Percentiles rank a stretch among this genome's conserved stretches.
Evolutionary conservation across 768 basidiomycete species (phyloP).

Genomic region (Kwoniella pini): DNA sequence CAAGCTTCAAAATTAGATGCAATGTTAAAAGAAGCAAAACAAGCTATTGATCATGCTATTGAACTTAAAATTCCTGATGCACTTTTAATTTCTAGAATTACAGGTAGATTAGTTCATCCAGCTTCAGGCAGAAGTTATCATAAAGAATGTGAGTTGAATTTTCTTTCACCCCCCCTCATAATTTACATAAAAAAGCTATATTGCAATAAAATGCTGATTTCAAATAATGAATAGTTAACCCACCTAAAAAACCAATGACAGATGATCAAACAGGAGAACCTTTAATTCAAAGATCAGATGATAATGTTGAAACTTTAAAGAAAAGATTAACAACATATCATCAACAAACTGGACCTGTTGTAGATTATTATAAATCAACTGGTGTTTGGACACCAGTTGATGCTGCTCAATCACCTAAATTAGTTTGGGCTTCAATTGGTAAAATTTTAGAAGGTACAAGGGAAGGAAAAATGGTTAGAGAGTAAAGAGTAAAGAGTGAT

Average conservation of each 20-base stretch:
- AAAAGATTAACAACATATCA: slow-evolving; percentile 90
- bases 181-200: too few species aligned
- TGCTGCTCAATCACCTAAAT: slow-evolving; percentile 84
- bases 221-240: slow-evolving; percentile 60
- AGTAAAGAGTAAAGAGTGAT: slow-evolving; percentile 2
- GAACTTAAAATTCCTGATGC: slow-evolving; percentile 91
- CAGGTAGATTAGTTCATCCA: slow-evolving; percentile 90
- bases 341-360: slow-evolving; percentile 89
- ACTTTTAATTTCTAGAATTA: slow-evolving; percentile 95
- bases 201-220: background rate
- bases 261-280: slow-evolving; percentile 96
- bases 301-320: slow-evolving; percentile 90
- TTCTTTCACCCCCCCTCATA: too few species aligned
- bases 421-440: slow-evolving; percentile 69
- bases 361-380: slow-evolving; percentile 91
- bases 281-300: slow-evolving; percentile 94
- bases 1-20: slow-evolving; percentile 94
- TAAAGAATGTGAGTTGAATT: slow-evolving; percentile 73
- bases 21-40: slow-evolving; percentile 79
- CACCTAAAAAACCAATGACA: slow-evolving; percentile 90
- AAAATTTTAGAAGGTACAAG: slow-evolving; percentile 37
- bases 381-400: slow-evolving; percentile 89
- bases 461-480: slow-evolving; percentile 31
- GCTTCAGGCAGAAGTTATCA: slow-evolving; percentile 90
- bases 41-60: slow-evolving; percentile 81